Evolutionary conservation across 805 yeast species (phyloP), one percentile per base, ranked within the genome.

Genomic region (Sugiyamaella americana): DNA sequence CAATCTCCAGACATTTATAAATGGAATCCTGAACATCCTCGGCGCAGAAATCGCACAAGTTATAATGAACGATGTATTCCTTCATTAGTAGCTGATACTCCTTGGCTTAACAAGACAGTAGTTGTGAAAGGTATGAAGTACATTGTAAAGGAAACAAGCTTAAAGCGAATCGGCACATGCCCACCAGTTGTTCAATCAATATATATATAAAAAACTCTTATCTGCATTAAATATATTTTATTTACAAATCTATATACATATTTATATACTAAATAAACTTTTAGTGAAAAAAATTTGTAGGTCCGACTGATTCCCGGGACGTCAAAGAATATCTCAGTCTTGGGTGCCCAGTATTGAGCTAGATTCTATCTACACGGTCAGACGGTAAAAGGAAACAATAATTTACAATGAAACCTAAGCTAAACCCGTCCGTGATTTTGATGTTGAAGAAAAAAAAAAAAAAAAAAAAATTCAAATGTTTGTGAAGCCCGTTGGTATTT

Each of bases 311-410:
- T 62, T 62, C 65, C 66, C 65, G 61, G 55, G 54, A 49, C 55
- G 24, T 60, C 66, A 60, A 39, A 36, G 42, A 20, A 13, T 16
- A 24, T 20, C 32, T 61, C 66, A 46, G 54, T 51, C 61, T 50
- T 57, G 57, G 66, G 65, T 55, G 66, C 66, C 66, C 66, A 62
- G 65, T 59, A 58, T 51, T 52, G 62, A 61, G 43, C 49, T 53
- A 49, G 43, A 18, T 26, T 58, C 55, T 49, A 45, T 53, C 57
- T 53, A 40, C 57, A 46, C 57, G 47, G 49, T 45, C 48, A 44
- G 43, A 21, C 51, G 36, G 36, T 13, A 22, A 36, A 19, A 20
- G 43, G 21, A 29, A 26, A 29, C 10, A 32, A 6, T 21, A 26
- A 43, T 23, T 41, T 24, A 43, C 40, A 24, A 29, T 26, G 21